Percentiles rank a stretch among this genome's conserved stretches.
These are phyloP conservation scores for Pterulicium gracile DNA, from an alignment of 1,284 basidiomycete genomes.

Conservation along the genomic window DNA sequence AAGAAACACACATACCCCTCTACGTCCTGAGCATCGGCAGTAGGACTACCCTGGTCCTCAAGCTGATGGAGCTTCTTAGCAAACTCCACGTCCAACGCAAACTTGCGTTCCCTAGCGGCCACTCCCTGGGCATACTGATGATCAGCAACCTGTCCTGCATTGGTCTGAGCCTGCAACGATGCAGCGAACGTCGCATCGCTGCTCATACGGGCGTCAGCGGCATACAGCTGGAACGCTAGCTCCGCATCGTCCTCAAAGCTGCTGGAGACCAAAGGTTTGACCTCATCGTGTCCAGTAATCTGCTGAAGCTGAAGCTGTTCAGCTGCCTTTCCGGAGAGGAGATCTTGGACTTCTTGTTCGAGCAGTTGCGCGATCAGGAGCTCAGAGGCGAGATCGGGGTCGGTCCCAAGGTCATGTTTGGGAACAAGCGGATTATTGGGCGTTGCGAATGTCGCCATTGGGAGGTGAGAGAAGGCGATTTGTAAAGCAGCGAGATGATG, in stretches of 20 bases:
- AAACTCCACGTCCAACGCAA: slow-evolving; percentile 26
- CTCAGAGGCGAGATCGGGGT: slow-evolving; percentile 12
- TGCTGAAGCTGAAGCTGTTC: slow-evolving; percentile 23
- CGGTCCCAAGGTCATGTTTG: too few relatives aligned
- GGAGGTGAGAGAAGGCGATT: too few relatives aligned
- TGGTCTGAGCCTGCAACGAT: slow-evolving; percentile 19
- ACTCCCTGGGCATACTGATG: slow-evolving; percentile 25
- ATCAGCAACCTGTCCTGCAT: slow-evolving; percentile 16
- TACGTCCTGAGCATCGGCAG: slow-evolving; percentile 18
- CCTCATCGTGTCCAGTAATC: slow-evolving; percentile 15
- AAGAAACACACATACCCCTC: slow-evolving; percentile 16
- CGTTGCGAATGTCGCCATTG: too few relatives aligned
- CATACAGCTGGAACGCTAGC: slow-evolving; percentile 20
- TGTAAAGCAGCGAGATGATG: too few relatives aligned
- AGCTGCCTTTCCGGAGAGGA: slow-evolving; percentile 19
- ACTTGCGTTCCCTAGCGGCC: slow-evolving; percentile 28
- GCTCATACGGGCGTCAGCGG: slow-evolving; percentile 18
- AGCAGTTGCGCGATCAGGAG: slow-evolving; percentile 26
- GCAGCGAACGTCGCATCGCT: slow-evolving; percentile 25
- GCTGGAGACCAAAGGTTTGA: slow-evolving; percentile 13
- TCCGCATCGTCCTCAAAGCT: slow-evolving; percentile 15
- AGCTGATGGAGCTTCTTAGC: slow-evolving; percentile 24
- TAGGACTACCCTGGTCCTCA: slow-evolving; percentile 18
- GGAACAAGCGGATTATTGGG: too few relatives aligned
- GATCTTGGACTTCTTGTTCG: slow-evolving; percentile 20